Evolutionary conservation across 805 yeast genomes (phyloP), one percentile per base, ranked within the genome.

Genomic region (Ogataea paraovalis): DNA sequence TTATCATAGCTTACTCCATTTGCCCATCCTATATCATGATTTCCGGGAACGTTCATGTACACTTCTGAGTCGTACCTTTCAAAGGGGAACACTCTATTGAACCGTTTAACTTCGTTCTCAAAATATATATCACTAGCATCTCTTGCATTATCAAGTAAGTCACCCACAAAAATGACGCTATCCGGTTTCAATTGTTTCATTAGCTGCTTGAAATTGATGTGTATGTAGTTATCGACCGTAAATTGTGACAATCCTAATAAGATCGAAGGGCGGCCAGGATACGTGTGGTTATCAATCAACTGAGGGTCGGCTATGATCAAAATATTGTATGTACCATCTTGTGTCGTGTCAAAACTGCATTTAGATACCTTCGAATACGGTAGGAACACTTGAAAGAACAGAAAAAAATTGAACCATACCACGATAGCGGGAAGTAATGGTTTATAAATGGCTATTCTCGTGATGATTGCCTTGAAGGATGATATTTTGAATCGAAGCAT

Each of bases 1-100:
- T 83, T 80, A 1, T 72, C 65, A 22, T 74, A 72, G 16, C 80
- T 72, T 14, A 94, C 80, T 0, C 82, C 80, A 49, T 82, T 79
- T 25, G 94, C 96, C 67, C 85, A 92, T 0, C 99, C 99, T 53
- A 95, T 88, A 62, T 94, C 99, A 64, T 94, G 99, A 62, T 94
- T 94, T 1, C 99, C 99, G 0, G 97, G 96, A 8, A 78, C 60
- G 2, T 73, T 65, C 30, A 68, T 56, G 44, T 63, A 60, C 22
- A 66, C 65, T 20, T 66, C 56, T 43, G 78, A 69, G 46, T 71
- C 66, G n/a, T 74, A 73, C 49, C 71, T 68, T 6, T 85, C 83
- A 19, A 48, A 43, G 23, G 47, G 51, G 64, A 87, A 92, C 3
- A 94, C 78, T 1, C 63, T 52, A 53, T 79, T 75, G 65, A 86